Conservation (phyloP, 352 stramenopile species). For the Phytophthora capsici region DNA sequence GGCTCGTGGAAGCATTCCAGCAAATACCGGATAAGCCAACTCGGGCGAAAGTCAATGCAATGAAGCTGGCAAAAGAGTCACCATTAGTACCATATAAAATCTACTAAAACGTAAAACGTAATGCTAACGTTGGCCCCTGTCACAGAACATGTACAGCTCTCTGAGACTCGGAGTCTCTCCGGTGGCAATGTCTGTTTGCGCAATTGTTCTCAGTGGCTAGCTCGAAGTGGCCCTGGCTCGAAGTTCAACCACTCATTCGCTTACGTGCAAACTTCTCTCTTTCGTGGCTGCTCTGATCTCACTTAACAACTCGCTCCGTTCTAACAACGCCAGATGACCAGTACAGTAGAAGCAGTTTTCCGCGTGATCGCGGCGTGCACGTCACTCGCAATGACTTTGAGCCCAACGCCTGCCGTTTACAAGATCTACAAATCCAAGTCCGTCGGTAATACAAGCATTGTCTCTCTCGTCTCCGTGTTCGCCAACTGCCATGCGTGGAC, state of each 20-base stretch:
- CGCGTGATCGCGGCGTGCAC: constrained; percentile 39
- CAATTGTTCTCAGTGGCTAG: neutral
- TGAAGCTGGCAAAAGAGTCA: too few species aligned
- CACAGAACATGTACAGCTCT: too few species aligned
- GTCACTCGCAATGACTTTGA: constrained; percentile 49
- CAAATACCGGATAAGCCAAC: too few species aligned
- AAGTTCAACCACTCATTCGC: neutral
- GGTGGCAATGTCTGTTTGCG: neutral
- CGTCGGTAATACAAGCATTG: constrained; percentile 40
- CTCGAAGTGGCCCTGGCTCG: neutral
- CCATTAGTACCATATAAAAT: too few species aligned
- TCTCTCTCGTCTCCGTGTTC: constrained; percentile 48
- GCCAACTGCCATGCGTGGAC: constrained; percentile 50
- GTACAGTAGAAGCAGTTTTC: constrained; percentile 35
- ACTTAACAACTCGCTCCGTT: neutral
- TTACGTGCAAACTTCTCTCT: neutral
- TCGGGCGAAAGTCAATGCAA: too few species aligned
- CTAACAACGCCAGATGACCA: constrained; percentile 18
- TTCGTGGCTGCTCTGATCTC: neutral
- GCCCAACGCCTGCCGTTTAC: constrained; percentile 43
- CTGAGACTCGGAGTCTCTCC: too few species aligned
- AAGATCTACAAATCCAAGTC: constrained; percentile 47
- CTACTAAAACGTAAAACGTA: too few species aligned
- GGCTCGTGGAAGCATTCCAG: too few species aligned
- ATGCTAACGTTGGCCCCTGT: too few species aligned